A percentile compares a stretch with the other conserved stretches of the same genome.
phyloP scores from a whole-genome alignment of 345 rosid species.

The Carallia brachiata region DNA sequence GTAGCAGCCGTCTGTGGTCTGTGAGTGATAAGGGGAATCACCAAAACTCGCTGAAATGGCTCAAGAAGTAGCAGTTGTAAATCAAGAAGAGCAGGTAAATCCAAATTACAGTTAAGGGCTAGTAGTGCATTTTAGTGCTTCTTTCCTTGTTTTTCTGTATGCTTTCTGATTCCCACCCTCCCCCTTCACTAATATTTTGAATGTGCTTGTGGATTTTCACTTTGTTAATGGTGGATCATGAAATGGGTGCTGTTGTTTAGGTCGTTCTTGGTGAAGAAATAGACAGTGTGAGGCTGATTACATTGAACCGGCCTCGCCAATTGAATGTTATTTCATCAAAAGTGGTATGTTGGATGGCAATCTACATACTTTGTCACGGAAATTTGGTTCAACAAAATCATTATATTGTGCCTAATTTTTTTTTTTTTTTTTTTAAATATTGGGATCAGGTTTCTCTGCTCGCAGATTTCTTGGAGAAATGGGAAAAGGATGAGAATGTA shows the following conservation, averaged over 20 bases:
- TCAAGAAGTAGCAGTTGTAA: constrained; percentile 22
- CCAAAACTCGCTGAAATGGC: constrained; percentile 24
- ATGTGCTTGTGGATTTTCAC: background rate
- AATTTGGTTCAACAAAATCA: background rate
- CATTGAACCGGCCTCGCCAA: constrained; percentile 82
- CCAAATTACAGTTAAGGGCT: background rate
- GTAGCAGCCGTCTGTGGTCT: no score
- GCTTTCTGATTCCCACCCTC: background rate
- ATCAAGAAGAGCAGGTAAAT: constrained; percentile 36
- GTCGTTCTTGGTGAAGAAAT: constrained; percentile 73
- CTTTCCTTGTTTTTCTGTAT: background rate
- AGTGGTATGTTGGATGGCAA: constrained; percentile 52
- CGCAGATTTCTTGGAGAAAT: constrained; percentile 70
- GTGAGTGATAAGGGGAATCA: no score
- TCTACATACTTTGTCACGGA: background rate
- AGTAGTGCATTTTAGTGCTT: background rate
- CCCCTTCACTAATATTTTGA: background rate
- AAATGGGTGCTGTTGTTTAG: constrained; percentile 33
- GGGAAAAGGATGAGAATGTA: constrained; percentile 67
- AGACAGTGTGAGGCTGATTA: constrained; percentile 52
- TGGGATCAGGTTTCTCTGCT: constrained; percentile 62
- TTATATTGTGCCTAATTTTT: background rate
- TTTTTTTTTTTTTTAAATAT: background rate
- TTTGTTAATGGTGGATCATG: background rate
- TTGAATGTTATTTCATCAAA: constrained; percentile 76